Evolutionary conservation across 768 basidiomycete species (phyloP).

Genomic region (Termitomyces bulborhizus): DNA sequence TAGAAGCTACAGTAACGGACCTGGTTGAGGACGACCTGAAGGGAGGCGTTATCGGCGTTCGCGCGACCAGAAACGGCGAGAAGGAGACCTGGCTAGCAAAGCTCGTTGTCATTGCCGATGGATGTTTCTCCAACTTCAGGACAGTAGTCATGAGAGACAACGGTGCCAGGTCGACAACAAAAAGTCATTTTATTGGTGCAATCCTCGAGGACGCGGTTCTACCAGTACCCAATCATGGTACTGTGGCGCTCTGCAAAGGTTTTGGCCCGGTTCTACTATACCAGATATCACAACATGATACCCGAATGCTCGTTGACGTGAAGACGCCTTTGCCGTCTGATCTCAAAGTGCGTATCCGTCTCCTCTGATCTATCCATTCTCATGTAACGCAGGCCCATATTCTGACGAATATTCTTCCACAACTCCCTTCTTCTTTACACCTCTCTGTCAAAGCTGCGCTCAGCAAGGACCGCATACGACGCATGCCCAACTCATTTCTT

Average conservation of each 20-base stretch:
- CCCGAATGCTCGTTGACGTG: constrained; percentile 90
- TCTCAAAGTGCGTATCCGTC: constrained; percentile 50
- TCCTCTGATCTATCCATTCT: not conserved
- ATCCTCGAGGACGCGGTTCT: constrained; percentile 72
- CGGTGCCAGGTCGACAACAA: constrained; percentile 45
- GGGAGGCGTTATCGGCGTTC: constrained; percentile 59
- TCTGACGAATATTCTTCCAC: constrained; percentile 64
- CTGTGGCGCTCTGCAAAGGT: constrained; percentile 74
- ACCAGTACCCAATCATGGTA: constrained; percentile 76
- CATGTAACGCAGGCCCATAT: constrained; percentile 51
- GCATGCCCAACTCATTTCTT: constrained; percentile 95
- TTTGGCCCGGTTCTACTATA: constrained; percentile 89
- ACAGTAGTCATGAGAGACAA: constrained; percentile 51
- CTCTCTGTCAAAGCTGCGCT: constrained; percentile 59
- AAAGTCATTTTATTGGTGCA: constrained; percentile 80
- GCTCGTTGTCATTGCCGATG: constrained; percentile 87
- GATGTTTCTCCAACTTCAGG: constrained; percentile 93
- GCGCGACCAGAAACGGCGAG: constrained; percentile 43
- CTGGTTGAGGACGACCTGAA: constrained; percentile 53
- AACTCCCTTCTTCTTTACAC: constrained; percentile 73
- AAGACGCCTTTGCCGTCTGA: constrained; percentile 78
- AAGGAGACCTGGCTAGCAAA: constrained; percentile 63
- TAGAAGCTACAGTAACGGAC: constrained; percentile 81
- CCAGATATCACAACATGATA: constrained; percentile 85
- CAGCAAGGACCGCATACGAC: constrained; percentile 73